Conservation (phyloP, 2,329 filamentous ascomycete species). For the Fusarium sp. region DNA sequence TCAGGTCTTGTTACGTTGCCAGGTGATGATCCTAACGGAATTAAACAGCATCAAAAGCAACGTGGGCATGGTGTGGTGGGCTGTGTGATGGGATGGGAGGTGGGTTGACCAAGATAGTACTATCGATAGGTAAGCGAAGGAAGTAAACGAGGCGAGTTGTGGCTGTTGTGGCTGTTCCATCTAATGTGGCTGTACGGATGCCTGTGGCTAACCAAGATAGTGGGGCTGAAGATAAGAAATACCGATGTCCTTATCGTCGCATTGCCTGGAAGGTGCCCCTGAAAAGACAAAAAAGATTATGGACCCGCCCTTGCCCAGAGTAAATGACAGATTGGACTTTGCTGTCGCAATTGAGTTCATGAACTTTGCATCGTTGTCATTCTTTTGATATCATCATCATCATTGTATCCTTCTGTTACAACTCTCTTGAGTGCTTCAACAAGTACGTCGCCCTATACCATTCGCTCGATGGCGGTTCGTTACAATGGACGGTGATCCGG, state of each 20-base stretch:
- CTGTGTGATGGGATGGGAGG: background rate
- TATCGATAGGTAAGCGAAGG: background rate
- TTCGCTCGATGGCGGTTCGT: conserved; percentile 41
- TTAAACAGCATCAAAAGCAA: conserved; percentile 25
- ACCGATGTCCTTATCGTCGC: conserved; percentile 1
- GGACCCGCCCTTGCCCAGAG: conserved; percentile 25
- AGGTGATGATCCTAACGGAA: conserved; percentile 22
- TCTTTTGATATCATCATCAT: conserved; percentile 22
- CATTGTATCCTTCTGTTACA: background rate
- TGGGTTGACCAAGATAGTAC: background rate
- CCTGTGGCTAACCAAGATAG: background rate
- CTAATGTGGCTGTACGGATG: conserved; percentile 2
- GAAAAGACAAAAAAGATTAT: conserved; percentile 23
- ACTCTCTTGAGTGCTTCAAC: conserved; percentile 9
- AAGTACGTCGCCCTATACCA: background rate
- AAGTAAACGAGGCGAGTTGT: background rate
- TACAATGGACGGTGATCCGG: conserved; percentile 76
- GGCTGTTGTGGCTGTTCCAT: background rate
- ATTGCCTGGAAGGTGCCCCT: conserved; percentile 34
- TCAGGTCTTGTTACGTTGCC: conserved; percentile 1
- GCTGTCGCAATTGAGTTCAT: conserved; percentile 36
- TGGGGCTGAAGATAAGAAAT: conserved; percentile 5
- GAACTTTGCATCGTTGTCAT: conserved; percentile 23
- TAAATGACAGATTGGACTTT: conserved; percentile 40
- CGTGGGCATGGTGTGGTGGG: conserved; percentile 24